These are phyloP conservation scores for Lipomyces japonicus DNA, from an alignment of 805 yeast genomes.

Conservation along the genomic window DNA sequence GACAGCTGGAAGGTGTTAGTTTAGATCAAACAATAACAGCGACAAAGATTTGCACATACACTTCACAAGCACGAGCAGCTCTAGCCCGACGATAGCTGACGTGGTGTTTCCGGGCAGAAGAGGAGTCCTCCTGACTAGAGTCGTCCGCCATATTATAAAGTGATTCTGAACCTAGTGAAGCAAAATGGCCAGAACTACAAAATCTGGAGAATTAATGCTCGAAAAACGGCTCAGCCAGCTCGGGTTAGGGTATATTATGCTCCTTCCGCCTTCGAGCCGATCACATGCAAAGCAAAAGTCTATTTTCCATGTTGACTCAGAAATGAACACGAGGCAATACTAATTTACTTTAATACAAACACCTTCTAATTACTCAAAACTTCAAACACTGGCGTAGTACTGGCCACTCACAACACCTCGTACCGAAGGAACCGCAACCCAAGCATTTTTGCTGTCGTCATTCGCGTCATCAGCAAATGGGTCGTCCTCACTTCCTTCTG, in stretches of 20 bases:
- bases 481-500: constrained; percentile 11
- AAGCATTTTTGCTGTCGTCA: constrained; percentile 12
- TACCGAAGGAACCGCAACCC: constrained; percentile 19
- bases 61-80: constrained; percentile 68
- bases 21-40: neutral
- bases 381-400: constrained; percentile 20
- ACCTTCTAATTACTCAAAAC: too few relatives aligned
- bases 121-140: constrained; percentile 21
- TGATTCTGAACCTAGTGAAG: too few relatives aligned
- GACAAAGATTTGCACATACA: constrained; percentile 43
- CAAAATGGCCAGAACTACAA: too few relatives aligned
- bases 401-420: constrained; percentile 25
- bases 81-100: constrained; percentile 41
- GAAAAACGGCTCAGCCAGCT: too few relatives aligned
- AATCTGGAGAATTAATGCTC: too few relatives aligned
- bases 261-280: too few relatives aligned
- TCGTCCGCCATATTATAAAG: constrained; percentile 26
- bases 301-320: too few relatives aligned
- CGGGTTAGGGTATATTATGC: too few relatives aligned
- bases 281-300: too few relatives aligned
- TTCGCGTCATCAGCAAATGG: constrained; percentile 30
- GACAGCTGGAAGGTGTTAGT: constrained; percentile 19
- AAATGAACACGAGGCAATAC: too few relatives aligned
- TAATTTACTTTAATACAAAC: too few relatives aligned
- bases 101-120: constrained; percentile 15